Conservation (phyloP, 306 rosid genomes). For the Castanea crenata region DNA sequence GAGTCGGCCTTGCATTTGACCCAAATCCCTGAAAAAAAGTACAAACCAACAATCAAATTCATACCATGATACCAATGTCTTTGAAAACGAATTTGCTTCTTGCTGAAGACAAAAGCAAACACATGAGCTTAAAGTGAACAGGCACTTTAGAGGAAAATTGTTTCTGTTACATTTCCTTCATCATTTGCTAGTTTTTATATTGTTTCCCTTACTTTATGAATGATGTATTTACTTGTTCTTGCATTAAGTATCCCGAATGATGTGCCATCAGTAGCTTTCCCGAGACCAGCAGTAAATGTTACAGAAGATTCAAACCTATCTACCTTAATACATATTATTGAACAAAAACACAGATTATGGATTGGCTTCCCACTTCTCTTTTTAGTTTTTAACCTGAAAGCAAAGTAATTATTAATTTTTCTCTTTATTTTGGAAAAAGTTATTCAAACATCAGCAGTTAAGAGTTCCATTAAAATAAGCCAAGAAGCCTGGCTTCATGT, state of each 20-base stretch:
- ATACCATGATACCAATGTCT: not conserved
- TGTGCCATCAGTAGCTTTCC: too few relatives aligned
- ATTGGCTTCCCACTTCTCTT: not conserved
- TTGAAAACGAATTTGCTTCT: not conserved
- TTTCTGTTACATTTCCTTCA: not conserved
- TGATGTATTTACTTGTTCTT: too few relatives aligned
- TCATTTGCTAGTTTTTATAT: not conserved
- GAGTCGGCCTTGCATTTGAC: constrained; percentile 70
- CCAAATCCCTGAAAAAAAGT: constrained; percentile 39
- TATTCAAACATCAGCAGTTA: not conserved
- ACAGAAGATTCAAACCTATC: too few relatives aligned
- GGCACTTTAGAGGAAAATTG: not conserved
- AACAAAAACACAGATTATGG: too few relatives aligned
- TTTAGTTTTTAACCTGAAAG: not conserved
- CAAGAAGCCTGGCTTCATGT: not conserved
- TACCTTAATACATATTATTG: too few relatives aligned
- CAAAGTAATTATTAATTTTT: not conserved
- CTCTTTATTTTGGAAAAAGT: not conserved
- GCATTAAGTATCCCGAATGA: too few relatives aligned
- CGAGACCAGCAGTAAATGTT: too few relatives aligned
- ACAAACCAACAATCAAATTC: not conserved
- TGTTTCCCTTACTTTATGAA: too few relatives aligned
- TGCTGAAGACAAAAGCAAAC: too few relatives aligned
- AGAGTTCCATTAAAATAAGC: not conserved
- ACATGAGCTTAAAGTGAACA: too few relatives aligned